Conservation (phyloP, 1,284 basidiomycete genomes). For the Dichomitus squalens region DNA sequence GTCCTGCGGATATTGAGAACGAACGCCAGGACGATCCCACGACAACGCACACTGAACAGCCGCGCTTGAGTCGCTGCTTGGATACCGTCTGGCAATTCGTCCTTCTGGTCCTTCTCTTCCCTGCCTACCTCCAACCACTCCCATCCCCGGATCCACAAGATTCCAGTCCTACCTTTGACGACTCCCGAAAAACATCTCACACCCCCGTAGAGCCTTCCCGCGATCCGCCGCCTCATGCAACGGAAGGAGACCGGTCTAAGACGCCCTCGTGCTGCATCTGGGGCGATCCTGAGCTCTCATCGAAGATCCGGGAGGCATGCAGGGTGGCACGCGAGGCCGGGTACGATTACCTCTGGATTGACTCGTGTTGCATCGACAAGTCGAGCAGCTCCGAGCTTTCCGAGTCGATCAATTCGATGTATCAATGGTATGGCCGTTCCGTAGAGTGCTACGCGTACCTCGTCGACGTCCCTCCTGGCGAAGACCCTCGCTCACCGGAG, state of each 20-base stretch:
- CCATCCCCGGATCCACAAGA: too few relatives aligned
- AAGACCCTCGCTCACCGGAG: neutral
- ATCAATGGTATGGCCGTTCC: neutral
- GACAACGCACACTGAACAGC: too few relatives aligned
- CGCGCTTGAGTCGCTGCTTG: too few relatives aligned
- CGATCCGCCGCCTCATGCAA: neutral
- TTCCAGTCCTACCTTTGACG: too few relatives aligned
- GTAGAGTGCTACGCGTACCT: neutral
- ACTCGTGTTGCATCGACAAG: neutral
- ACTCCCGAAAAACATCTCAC: neutral
- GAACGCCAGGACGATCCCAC: too few relatives aligned
- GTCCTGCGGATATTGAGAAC: too few relatives aligned
- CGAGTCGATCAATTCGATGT: neutral
- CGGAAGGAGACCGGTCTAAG: neutral
- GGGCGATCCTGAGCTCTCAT: neutral
- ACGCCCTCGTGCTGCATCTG: neutral
- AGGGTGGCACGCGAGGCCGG: neutral
- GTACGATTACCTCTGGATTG: neutral
- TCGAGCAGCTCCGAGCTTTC: neutral
- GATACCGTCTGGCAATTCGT: too few relatives aligned
- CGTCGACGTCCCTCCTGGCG: neutral
- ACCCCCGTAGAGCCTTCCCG: too few relatives aligned
- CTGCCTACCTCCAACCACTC: too few relatives aligned
- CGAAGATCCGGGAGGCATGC: neutral
- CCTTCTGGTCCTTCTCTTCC: too few relatives aligned